Percentiles rank a stretch among this genome's conserved stretches.
These are phyloP conservation scores for Colletotrichum caudatum DNA, from an alignment of 2,329 filamentous ascomycete species.

Conservation along the genomic window DNA sequence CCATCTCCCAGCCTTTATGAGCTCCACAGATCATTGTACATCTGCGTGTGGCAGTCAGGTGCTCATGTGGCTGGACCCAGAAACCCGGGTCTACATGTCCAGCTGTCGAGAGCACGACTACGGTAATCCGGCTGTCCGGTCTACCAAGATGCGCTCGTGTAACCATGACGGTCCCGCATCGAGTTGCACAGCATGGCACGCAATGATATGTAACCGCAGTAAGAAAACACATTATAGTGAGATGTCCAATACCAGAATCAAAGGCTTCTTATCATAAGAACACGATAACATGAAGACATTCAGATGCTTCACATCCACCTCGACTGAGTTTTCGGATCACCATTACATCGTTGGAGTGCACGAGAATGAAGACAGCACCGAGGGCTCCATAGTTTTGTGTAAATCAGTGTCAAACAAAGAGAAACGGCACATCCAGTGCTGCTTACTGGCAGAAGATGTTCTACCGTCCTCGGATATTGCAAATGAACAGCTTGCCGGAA, in stretches of 20 bases:
- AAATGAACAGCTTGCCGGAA: too few relatives aligned
- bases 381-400: not conserved
- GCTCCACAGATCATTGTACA: slow-evolving; percentile 18
- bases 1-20: slow-evolving; percentile 10
- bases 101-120: slow-evolving; percentile 4
- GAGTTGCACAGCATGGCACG: too few relatives aligned
- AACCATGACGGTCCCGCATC: too few relatives aligned
- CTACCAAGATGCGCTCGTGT: too few relatives aligned
- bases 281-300: too few relatives aligned
- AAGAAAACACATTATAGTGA: too few relatives aligned
- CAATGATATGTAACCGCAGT: too few relatives aligned
- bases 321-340: too few relatives aligned
- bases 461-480: too few relatives aligned
- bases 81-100: not conserved
- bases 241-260: too few relatives aligned
- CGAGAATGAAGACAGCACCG: not conserved
- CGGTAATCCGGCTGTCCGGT: not conserved
- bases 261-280: too few relatives aligned
- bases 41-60: not conserved
- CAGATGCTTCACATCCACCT: too few relatives aligned
- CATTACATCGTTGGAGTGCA: not conserved
- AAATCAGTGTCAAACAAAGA: not conserved
- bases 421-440: not conserved
- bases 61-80: not conserved
- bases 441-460: not conserved